phyloP scores from a whole-genome alignment of 768 basidiomycete genomes.

The Psilocybe cyanescens region DNA sequence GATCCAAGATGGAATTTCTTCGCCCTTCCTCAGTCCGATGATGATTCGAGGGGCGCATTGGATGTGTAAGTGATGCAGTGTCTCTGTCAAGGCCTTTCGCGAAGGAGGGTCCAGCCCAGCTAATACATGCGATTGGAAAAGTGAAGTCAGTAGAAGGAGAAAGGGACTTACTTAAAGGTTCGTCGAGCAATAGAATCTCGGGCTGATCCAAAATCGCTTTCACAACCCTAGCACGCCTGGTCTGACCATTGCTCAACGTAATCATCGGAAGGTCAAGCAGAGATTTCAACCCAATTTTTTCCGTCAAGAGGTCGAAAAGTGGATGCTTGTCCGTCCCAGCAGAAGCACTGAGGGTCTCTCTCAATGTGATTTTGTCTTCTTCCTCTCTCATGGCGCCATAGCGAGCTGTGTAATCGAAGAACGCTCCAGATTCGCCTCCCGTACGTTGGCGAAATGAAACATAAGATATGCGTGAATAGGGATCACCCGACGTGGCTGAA shows the following conservation, averaged over 20 bases:
- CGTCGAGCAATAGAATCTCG: too few species aligned
- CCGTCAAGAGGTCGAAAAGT: slow-evolving; percentile 57
- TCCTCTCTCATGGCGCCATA: slow-evolving; percentile 90
- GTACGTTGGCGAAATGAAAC: slow-evolving; percentile 71
- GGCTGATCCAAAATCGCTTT: slow-evolving; percentile 75
- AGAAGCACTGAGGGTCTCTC: slow-evolving; percentile 19
- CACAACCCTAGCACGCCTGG: slow-evolving; percentile 80
- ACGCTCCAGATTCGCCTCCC: slow-evolving; percentile 63
- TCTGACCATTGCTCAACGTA: slow-evolving; percentile 92
- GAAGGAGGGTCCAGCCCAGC: too few species aligned
- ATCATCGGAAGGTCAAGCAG: slow-evolving; percentile 85
- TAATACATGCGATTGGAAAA: too few species aligned
- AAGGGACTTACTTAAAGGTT: too few species aligned
- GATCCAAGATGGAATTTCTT: too few species aligned
- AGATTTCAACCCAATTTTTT: slow-evolving; percentile 55
- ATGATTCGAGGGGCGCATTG: too few species aligned
- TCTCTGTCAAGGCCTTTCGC: too few species aligned
- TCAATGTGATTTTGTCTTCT: slow-evolving; percentile 52
- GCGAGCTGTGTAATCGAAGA: slow-evolving; percentile 92
- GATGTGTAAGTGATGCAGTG: too few species aligned
- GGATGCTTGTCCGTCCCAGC: slow-evolving; percentile 5
- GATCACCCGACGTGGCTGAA: slow-evolving; percentile 42
- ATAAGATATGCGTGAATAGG: slow-evolving; percentile 51
- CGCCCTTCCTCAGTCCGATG: too few species aligned
- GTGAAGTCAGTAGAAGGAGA: too few species aligned